Evolutionary conservation across 1,139 yeast genomes (phyloP).

Genomic region (Geotrichum histeridarum): DNA sequence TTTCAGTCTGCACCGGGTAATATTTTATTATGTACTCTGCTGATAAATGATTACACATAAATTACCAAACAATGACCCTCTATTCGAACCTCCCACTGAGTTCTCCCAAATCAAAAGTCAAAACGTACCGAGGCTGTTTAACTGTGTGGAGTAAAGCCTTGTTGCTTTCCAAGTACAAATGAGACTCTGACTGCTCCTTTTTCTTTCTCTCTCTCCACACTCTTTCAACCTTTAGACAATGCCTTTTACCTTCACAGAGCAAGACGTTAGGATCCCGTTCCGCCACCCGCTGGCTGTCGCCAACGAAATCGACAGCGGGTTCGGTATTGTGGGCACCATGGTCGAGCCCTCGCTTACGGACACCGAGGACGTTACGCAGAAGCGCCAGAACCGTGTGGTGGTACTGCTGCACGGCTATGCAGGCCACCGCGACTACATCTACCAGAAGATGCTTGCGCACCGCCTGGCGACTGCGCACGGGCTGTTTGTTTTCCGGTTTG

Average conservation of each 20-base stretch:
- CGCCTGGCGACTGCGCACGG: constrained; percentile 57
- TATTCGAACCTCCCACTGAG: no score
- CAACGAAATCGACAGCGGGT: constrained; percentile 9
- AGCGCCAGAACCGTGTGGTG: constrained; percentile 36
- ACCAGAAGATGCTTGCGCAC: constrained; percentile 60
- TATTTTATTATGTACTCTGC: background rate
- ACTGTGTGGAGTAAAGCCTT: no score
- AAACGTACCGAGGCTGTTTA: no score
- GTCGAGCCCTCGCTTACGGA: constrained; percentile 10
- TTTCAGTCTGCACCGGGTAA: background rate
- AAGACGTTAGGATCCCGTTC: constrained; percentile 16
- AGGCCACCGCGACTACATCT: constrained; percentile 78
- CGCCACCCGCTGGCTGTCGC: constrained; percentile 16
- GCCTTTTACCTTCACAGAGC: constrained; percentile 12
- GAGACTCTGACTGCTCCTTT: background rate
- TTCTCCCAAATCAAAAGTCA: no score
- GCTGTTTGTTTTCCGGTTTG: constrained; percentile 63
- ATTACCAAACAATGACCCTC: background rate
- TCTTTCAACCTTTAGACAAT: background rate
- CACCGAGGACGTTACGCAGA: background rate
- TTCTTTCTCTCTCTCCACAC: background rate
- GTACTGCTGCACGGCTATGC: constrained; percentile 70
- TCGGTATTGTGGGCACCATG: constrained; percentile 18
- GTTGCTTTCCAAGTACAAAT: background rate
- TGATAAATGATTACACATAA: background rate